Evolutionary conservation across 2,329 filamentous ascomycete genomes (phyloP).

Genomic region (Phialemonium atrogriseum): DNA sequence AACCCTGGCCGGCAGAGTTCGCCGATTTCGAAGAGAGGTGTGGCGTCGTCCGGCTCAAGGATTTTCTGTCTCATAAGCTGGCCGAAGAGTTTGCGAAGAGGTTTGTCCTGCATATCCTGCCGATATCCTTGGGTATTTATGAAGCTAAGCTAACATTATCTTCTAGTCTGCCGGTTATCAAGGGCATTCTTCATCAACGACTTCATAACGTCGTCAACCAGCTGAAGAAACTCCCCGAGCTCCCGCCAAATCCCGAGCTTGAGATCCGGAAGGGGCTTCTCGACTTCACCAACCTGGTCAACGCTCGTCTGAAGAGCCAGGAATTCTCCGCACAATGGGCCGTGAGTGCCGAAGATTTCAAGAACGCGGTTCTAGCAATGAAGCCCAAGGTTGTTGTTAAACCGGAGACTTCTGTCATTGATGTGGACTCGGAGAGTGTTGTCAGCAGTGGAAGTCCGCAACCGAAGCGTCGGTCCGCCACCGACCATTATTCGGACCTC

Average conservation of each 20-base stretch:
- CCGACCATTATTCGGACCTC: conserved; percentile 2
- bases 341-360: conserved; percentile 42
- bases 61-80: conserved; percentile 43
- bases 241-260: conserved; percentile 59
- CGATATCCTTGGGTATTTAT: no score
- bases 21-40: conserved; percentile 37
- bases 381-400: conserved; percentile 39
- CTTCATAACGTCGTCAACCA: conserved; percentile 44
- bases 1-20: conserved; percentile 42
- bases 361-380: conserved; percentile 32
- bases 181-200: conserved; percentile 40
- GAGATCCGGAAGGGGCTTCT: conserved; percentile 53
- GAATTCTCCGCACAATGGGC: conserved; percentile 34
- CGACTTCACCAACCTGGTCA: conserved; percentile 46
- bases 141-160: background rate
- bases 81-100: conserved; percentile 45
- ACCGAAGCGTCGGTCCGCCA: conserved; percentile 8
- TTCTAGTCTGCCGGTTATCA: conserved; percentile 26
- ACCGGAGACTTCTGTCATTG: conserved; percentile 24
- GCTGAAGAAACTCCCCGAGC: conserved; percentile 54
- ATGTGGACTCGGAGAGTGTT: conserved; percentile 19
- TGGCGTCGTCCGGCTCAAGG: conserved; percentile 44
- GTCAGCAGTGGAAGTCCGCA: conserved; percentile 4
- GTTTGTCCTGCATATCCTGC: conserved; percentile 19
- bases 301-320: conserved; percentile 42